phyloP scores from a whole-genome alignment of 371 early-diverging fungal genomes.

The Mortierella sp. region DNA sequence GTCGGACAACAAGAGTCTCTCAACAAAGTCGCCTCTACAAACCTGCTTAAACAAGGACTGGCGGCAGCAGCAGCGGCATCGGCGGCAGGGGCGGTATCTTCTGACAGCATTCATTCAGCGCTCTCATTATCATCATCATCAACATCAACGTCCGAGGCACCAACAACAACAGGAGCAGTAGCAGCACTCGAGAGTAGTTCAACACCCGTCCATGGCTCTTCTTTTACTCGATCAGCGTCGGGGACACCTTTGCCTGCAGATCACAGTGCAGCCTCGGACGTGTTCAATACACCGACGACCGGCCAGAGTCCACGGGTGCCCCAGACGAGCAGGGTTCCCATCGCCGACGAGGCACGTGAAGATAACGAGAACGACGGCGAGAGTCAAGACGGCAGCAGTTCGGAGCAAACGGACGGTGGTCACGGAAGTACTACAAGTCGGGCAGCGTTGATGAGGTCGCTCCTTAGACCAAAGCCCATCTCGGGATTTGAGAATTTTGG shows the following conservation, averaged over 20 bases:
- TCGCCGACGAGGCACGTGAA: constrained; percentile 15
- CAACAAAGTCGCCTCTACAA: constrained; percentile 29
- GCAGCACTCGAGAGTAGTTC: background rate
- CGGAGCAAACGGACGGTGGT: background rate
- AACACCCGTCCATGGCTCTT: constrained; percentile 11
- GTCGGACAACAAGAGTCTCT: constrained; percentile 29
- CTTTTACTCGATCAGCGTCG: constrained; percentile 34
- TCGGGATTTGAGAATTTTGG: constrained; percentile 59
- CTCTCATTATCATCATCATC: too few relatives aligned
- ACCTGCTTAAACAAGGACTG: constrained; percentile 35
- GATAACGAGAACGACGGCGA: background rate
- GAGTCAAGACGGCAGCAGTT: background rate
- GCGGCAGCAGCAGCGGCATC: too few relatives aligned
- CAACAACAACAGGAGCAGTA: constrained; percentile 5
- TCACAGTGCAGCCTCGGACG: constrained; percentile 52
- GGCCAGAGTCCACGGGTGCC: constrained; percentile 36
- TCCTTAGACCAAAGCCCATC: constrained; percentile 57
- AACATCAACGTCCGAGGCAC: too few relatives aligned
- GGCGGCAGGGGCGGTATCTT: too few relatives aligned
- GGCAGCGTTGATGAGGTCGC: constrained; percentile 29
- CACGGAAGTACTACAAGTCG: constrained; percentile 18
- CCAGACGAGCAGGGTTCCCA: constrained; percentile 16
- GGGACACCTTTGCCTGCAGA: constrained; percentile 51
- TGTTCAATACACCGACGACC: constrained; percentile 45
- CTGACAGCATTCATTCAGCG: background rate